Evolutionary conservation across 305 asterid genomes (phyloP).

Genomic region (Plantago lanceolata): DNA sequence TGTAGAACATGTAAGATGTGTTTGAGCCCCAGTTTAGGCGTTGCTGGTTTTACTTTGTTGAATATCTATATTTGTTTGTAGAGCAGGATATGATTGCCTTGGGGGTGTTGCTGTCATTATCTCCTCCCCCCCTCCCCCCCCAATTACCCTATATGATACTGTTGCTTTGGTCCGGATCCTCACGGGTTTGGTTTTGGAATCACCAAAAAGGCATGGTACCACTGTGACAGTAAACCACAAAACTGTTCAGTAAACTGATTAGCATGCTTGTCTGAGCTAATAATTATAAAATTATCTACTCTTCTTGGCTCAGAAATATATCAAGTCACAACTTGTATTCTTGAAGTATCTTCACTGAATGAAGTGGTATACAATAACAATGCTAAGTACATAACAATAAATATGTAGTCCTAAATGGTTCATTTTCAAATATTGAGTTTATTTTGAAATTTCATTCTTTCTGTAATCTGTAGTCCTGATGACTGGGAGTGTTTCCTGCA

Average conservation of each 20-base stretch:
- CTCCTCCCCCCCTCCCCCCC: too few relatives aligned
- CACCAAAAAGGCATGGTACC: background rate
- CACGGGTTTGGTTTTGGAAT: background rate
- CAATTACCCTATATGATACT: too few relatives aligned
- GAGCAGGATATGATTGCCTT: too few relatives aligned
- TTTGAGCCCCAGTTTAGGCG: too few relatives aligned
- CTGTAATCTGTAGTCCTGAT: slow-evolving; percentile 66
- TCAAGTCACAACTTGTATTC: slow-evolving; percentile 2
- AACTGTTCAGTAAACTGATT: background rate
- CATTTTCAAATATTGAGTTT: slow-evolving; percentile 3
- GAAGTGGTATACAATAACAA: slow-evolving; percentile 4
- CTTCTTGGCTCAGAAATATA: slow-evolving; percentile 8
- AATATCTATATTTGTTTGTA: too few relatives aligned
- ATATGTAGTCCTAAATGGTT: slow-evolving; percentile 12
- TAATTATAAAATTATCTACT: slow-evolving; percentile 8
- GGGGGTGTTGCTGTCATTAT: too few relatives aligned
- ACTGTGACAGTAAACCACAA: background rate
- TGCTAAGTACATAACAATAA: slow-evolving; percentile 6
- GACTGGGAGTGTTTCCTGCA: slow-evolving; percentile 93
- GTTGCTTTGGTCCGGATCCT: too few relatives aligned
- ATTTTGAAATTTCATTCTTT: slow-evolving; percentile 18
- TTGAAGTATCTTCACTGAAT: slow-evolving; percentile 13
- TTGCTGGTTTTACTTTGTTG: too few relatives aligned
- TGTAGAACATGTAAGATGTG: background rate
- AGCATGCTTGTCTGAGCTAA: slow-evolving; percentile 10